Conservation (phyloP, 1,139 yeast species). For the Spencermartinsiella ligniputridi region DNA sequence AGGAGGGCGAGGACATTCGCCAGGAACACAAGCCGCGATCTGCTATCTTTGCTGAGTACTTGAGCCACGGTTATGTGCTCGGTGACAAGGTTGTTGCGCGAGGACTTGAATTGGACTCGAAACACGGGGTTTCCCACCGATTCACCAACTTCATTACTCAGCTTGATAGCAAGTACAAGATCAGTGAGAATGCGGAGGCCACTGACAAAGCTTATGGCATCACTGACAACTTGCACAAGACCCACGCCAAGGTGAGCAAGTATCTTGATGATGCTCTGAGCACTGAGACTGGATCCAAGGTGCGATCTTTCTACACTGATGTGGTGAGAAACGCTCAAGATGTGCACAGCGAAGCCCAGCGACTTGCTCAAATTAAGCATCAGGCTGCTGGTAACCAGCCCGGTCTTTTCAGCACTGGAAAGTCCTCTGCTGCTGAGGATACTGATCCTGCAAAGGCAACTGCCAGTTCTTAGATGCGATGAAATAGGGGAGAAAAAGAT, state of each 20-base stretch:
- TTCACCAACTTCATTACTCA: constrained; percentile 53
- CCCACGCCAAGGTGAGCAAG: constrained; percentile 38
- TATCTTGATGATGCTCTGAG: constrained; percentile 48
- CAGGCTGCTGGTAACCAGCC: constrained; percentile 7
- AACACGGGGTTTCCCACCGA: constrained; percentile 55
- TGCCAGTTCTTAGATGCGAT: no score
- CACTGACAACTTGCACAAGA: constrained; percentile 33
- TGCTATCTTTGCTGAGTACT: constrained; percentile 70
- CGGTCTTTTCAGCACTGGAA: background rate
- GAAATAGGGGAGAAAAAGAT: no score
- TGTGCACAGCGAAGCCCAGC: constrained; percentile 68
- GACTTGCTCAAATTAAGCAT: constrained; percentile 56
- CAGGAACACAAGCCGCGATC: constrained; percentile 79
- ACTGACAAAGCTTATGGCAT: constrained; percentile 41
- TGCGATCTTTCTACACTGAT: constrained; percentile 49
- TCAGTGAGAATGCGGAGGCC: constrained; percentile 48
- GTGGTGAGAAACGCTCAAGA: constrained; percentile 55
- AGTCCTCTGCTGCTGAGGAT: background rate
- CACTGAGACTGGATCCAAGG: constrained; percentile 45
- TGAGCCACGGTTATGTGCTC: constrained; percentile 65
- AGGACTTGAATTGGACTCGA: constrained; percentile 54
- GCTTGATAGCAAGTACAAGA: constrained; percentile 58
- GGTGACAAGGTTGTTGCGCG: constrained; percentile 59
- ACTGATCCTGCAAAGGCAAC: constrained; percentile 1
- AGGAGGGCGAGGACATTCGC: constrained; percentile 42